A percentile compares a stretch with the other conserved stretches of the same genome.
These are phyloP conservation scores for Schrenkiella parvula DNA, from an alignment of 345 rosid genomes.

Conservation along the genomic window DNA sequence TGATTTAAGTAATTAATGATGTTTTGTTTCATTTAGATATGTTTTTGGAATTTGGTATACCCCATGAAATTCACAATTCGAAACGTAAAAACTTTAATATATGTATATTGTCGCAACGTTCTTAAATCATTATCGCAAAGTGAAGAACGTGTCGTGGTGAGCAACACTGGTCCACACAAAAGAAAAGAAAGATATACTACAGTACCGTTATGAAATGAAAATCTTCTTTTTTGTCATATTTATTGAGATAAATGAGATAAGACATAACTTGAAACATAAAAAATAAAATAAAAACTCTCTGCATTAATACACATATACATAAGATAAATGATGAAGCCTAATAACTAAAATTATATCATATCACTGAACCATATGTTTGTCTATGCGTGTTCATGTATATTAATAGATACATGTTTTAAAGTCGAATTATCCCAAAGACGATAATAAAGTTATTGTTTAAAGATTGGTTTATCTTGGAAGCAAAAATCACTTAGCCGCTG, in stretches of 20 bases:
- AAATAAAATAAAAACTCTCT: background rate
- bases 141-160: no score
- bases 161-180: no score
- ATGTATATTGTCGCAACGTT: no score
- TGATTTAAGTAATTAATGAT: no score
- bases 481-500: constrained; percentile 18
- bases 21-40: no score
- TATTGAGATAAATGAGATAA: background rate
- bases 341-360: background rate
- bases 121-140: no score
- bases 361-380: background rate
- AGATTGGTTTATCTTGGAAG: constrained; percentile 29
- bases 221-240: no score
- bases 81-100: no score
- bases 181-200: no score
- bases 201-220: no score
- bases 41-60: no score
- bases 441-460: background rate
- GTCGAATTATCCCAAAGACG: constrained; percentile 7
- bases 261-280: background rate
- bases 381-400: background rate
- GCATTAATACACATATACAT: background rate
- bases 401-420: background rate
- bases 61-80: no score
- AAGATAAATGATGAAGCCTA: background rate